Percentiles rank a stretch among this genome's conserved stretches.
Evolutionary conservation across 2,329 filamentous ascomycete genomes (phyloP).

Genomic region (Ustilaginoidea virens): DNA sequence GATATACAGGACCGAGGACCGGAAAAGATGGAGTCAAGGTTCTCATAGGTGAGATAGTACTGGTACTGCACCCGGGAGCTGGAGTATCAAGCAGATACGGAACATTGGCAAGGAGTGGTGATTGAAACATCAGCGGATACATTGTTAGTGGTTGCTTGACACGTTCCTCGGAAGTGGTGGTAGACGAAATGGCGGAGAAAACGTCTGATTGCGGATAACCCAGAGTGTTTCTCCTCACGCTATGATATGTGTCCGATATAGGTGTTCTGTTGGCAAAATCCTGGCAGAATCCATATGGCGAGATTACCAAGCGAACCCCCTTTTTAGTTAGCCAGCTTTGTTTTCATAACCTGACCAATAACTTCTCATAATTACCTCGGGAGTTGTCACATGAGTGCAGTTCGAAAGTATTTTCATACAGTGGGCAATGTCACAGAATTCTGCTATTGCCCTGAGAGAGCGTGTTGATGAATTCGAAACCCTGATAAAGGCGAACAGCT

Average conservation of each 20-base stretch:
- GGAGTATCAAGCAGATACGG: constrained; percentile 15
- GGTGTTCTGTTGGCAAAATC: constrained; percentile 2
- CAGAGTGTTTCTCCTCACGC: no score
- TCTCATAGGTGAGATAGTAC: constrained; percentile 11
- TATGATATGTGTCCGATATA: no score
- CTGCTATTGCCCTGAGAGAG: constrained; percentile 31
- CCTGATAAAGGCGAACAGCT: constrained; percentile 35
- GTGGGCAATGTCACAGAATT: constrained; percentile 34
- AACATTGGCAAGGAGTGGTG: constrained; percentile 13
- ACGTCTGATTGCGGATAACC: no score
- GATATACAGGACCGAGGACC: constrained; percentile 14
- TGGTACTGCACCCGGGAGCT: constrained; percentile 5
- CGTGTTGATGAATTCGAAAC: constrained; percentile 24
- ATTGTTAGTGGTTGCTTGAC: constrained; percentile 13
- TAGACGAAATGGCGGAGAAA: no score
- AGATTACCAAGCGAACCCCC: constrained; percentile 12
- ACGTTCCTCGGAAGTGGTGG: constrained; percentile 7
- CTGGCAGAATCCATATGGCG: constrained; percentile 5
- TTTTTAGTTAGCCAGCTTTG: constrained; percentile 4
- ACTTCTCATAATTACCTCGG: constrained; percentile 11
- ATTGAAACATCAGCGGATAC: constrained; percentile 19
- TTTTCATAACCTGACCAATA: neutral
- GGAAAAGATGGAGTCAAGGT: constrained; percentile 17
- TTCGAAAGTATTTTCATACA: constrained; percentile 24
- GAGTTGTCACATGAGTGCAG: constrained; percentile 12